Evolutionary conservation across 1,139 yeast genomes (phyloP).

Genomic region (Debaryomyces robertsiae): DNA sequence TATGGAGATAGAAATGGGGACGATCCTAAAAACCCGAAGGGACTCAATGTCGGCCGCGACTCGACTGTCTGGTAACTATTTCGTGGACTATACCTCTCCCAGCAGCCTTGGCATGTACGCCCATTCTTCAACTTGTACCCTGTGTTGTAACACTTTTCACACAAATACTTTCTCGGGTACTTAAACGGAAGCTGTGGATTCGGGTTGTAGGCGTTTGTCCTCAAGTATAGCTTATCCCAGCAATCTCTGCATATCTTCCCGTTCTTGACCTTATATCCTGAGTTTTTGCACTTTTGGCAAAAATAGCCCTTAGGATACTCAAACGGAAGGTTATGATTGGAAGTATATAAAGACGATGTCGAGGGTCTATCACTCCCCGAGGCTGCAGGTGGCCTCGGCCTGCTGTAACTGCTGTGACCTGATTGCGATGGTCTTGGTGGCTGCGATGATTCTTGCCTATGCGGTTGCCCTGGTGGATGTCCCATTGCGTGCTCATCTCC

Average conservation of each 20-base stretch:
- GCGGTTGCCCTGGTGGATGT: conserved; percentile 11
- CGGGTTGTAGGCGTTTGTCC: conserved; percentile 40
- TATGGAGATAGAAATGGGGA: conserved; percentile 11
- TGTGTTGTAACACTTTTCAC: conserved; percentile 75
- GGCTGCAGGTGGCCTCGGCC: conserved; percentile 1
- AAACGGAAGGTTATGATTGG: conserved; percentile 58
- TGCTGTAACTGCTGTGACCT: conserved; percentile 2
- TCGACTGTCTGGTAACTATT: conserved; percentile 19
- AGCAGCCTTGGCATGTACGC: conserved; percentile 69
- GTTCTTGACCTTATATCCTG: conserved; percentile 38
- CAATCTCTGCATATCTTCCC: conserved; percentile 38
- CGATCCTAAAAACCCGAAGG: conserved; percentile 7
- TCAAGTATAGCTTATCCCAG: conserved; percentile 37
- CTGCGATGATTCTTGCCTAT: conserved; percentile 15
- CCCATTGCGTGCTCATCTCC: conserved; percentile 6
- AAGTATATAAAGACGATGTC: conserved; percentile 30
- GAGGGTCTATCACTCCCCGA: neutral
- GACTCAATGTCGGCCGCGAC: conserved; percentile 14
- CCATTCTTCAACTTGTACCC: conserved; percentile 71
- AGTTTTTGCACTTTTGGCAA: conserved; percentile 44
- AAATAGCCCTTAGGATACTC: conserved; percentile 36
- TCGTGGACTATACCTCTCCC: conserved; percentile 61
- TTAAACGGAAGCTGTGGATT: conserved; percentile 40
- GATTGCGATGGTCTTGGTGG: conserved; percentile 13
- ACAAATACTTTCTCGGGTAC: conserved; percentile 64